These are phyloP conservation scores for Acarospora socialis DNA, from an alignment of 2,329 filamentous ascomycete species.

Conservation along the genomic window DNA sequence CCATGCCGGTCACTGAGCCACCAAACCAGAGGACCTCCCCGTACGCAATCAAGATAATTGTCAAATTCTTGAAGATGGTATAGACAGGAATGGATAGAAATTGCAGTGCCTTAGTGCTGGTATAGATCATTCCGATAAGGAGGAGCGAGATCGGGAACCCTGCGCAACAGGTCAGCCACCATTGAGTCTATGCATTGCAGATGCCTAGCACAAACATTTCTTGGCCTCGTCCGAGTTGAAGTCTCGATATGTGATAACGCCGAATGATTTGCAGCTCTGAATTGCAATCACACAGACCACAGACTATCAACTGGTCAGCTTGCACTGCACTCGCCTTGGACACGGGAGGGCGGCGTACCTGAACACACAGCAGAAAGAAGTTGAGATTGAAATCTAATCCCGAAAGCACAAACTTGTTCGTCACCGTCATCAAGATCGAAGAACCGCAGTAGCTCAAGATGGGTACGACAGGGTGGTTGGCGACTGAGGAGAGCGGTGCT, in stretches of 20 bases:
- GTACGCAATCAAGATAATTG: slow-evolving; percentile 96
- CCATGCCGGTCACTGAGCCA: slow-evolving; percentile 72
- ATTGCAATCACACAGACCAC: slow-evolving; percentile 81
- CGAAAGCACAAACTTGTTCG: slow-evolving; percentile 96
- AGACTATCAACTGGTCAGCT: slow-evolving; percentile 41
- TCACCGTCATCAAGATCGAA: slow-evolving; percentile 99
- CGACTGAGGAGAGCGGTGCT: slow-evolving; percentile 35
- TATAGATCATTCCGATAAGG: slow-evolving; percentile 98
- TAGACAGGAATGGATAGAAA: slow-evolving; percentile 96
- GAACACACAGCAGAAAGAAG: slow-evolving; percentile 83
- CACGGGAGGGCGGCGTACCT: slow-evolving; percentile 46
- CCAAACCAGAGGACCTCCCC: slow-evolving; percentile 98
- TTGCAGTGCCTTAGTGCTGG: slow-evolving; percentile 85
- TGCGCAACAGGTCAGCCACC: slow-evolving; percentile 25
- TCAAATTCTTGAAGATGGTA: slow-evolving; percentile 99
- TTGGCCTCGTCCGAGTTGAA: slow-evolving; percentile 83
- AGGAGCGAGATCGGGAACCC: slow-evolving; percentile 95
- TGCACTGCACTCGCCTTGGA: slow-evolving; percentile 1
- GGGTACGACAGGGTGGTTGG: slow-evolving; percentile 65
- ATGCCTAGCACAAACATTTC: slow-evolving; percentile 53
- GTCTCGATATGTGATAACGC: slow-evolving; percentile 67
- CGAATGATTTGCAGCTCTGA: slow-evolving; percentile 62
- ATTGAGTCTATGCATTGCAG: slow-evolving; percentile 2
- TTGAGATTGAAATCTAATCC: slow-evolving; percentile 87
- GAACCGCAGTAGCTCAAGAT: slow-evolving; percentile 84